Base-by-base conservation (phyloP, 169 alveolate species). In the Theileria sp. region DNA sequence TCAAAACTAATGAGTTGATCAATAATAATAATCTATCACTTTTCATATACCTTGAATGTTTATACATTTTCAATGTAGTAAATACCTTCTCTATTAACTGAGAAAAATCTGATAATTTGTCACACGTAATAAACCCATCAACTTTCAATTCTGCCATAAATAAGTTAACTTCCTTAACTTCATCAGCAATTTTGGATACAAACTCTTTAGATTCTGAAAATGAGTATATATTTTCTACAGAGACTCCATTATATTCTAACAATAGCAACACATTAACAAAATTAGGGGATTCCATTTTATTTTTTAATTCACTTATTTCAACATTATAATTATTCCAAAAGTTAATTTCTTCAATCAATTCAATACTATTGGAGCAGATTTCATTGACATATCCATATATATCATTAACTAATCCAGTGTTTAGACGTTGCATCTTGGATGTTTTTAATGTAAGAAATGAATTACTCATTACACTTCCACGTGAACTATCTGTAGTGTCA, bases 251-350 rank as follows among this genome's bases (percentile, higher is more conserved):
- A 28, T 44, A 78, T 32, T 78, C 86, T 77, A 78, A 50, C n/a
- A 78, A 61, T 25, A 70, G 36, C 13, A 78, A 49, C 0, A 79
- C 66, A 23, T 78, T 28, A 32, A 58, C 49, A 21, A 78, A 71
- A 34, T 49, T 66, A 7, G 77, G 15, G 17, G 86, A 78, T 26
- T 56, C 71, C 25, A 78, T 19, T 44, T 68, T 58, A 13, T 26
- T 54, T 23, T 19, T 30, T 10, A 78, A 64, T 49, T 78, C 86
- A n/a, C 13, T 21, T 28, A 78, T 36, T 3, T 70, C 86, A 50
- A 25, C 26, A 67, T 78, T 66, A 49, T 78, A 78, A 61, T 67
- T 66, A 7, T 49, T 12, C 86, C 86, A 78, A 66, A 78, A 78
- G n/a, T 28, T 30, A 23, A 68, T 65, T 49, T 78, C 86, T 13